These are phyloP conservation scores for Cardamine chenopodiifolia DNA, from an alignment of 345 rosid species.

Conservation along the genomic window DNA sequence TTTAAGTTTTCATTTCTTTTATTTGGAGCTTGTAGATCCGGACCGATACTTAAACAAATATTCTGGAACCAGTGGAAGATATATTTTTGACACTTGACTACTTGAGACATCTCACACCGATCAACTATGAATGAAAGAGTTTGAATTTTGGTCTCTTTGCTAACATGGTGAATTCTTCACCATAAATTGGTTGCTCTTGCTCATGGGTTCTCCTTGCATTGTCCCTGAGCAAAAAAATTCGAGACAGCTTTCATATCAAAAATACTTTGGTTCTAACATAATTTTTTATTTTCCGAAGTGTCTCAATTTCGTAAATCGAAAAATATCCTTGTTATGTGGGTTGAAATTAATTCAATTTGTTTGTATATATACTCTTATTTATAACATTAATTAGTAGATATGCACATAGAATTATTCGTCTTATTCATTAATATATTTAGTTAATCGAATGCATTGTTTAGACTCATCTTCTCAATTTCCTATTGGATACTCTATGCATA, in stretches of 20 bases:
- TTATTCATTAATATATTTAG: neutral
- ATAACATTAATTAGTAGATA: neutral
- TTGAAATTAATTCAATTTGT: neutral
- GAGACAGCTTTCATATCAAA: constrained; percentile 1
- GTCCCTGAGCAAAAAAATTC: neutral
- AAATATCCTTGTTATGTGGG: neutral
- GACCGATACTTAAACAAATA: neutral
- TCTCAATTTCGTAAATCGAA: neutral
- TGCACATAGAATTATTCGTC: neutral
- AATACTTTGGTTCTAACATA: neutral
- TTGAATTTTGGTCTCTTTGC: neutral
- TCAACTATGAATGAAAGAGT: neutral
- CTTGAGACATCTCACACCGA: neutral
- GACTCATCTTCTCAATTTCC: neutral
- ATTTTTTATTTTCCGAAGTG: neutral
- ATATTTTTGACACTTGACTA: neutral
- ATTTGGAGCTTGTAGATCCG: neutral
- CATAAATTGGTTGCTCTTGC: neutral
- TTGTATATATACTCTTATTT: neutral
- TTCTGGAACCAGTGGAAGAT: neutral
- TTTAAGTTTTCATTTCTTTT: neutral
- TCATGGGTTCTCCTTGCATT: neutral
- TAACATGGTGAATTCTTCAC: neutral
- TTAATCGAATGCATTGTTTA: neutral
- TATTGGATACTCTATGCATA: neutral